These are phyloP conservation scores for Erysimum cheiri DNA, from an alignment of 441 rosid species.

Conservation along the genomic window DNA sequence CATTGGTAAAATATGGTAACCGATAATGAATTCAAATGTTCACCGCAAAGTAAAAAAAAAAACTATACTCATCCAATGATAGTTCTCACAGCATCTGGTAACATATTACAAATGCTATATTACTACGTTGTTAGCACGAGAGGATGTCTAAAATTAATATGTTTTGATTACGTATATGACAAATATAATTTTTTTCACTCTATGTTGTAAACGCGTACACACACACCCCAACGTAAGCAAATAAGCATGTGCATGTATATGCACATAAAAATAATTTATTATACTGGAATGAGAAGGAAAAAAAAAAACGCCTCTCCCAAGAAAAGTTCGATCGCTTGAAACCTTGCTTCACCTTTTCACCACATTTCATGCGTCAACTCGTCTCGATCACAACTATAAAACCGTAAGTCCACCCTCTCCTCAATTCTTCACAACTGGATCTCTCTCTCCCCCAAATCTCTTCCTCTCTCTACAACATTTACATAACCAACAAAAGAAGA, in stretches of 20 bases:
- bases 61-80: not conserved
- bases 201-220: conserved; percentile 16
- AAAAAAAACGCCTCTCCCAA: conserved; percentile 27
- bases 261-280: not conserved
- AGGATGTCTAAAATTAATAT: not conserved
- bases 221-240: conserved; percentile 39
- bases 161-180: not conserved
- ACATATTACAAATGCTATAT: no score
- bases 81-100: not conserved
- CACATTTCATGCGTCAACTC: conserved; percentile 68
- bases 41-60: not conserved
- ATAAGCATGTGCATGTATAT: conserved; percentile 43
- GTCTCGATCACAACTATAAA: conserved; percentile 53
- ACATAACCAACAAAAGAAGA: conserved; percentile 18
- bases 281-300: conserved; percentile 8
- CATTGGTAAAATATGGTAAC: not conserved
- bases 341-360: conserved; percentile 42
- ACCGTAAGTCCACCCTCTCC: conserved; percentile 42
- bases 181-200: not conserved
- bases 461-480: conserved; percentile 11
- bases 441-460: conserved; percentile 30
- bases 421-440: conserved; percentile 39
- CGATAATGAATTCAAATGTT: not conserved
- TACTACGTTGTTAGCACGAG: not conserved
- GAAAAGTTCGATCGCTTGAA: conserved; percentile 43